Percentiles rank a stretch among this genome's conserved stretches.
Conservation (phyloP, 1,284 basidiomycete genomes). For the Moesziomyces sp. region DNA sequence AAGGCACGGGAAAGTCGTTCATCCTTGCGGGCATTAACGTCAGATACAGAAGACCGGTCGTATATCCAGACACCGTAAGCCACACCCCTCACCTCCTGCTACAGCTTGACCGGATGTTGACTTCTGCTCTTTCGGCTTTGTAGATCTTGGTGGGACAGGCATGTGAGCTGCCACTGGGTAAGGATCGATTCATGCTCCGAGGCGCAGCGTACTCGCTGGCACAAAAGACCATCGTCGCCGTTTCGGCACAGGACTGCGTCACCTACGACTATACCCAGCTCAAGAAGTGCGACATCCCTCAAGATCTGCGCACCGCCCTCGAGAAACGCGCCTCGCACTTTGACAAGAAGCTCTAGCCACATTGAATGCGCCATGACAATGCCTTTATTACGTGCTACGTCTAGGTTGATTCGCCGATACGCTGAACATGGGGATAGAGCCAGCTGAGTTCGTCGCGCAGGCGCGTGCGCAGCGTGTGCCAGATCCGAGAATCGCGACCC, state of each 20-base stretch:
- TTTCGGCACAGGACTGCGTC: constrained; percentile 50
- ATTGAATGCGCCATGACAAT: no score
- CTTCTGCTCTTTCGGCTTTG: no score
- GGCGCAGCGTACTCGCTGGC: constrained; percentile 45
- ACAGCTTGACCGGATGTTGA: no score
- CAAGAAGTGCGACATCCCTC: constrained; percentile 53
- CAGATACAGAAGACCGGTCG: constrained; percentile 55
- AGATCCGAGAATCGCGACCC: constrained; percentile 8
- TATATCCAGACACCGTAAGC: constrained; percentile 53
- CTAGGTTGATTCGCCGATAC: constrained; percentile 7
- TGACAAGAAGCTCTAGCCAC: constrained; percentile 26
- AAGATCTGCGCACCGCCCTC: constrained; percentile 32
- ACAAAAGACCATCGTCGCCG: constrained; percentile 51
- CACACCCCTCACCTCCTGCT: background rate
- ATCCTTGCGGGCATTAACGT: constrained; percentile 58
- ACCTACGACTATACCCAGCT: constrained; percentile 55
- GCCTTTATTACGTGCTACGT: background rate
- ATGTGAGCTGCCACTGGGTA: constrained; percentile 36
- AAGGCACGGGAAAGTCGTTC: constrained; percentile 50
- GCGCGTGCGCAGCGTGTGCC: constrained; percentile 24
- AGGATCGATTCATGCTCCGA: constrained; percentile 47
- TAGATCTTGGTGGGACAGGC: constrained; percentile 53
- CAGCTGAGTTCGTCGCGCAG: constrained; percentile 41
- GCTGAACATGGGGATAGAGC: constrained; percentile 29
- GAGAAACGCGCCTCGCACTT: constrained; percentile 23